Evolutionary conservation across 2,329 filamentous ascomycete genomes (phyloP).

Genomic region (Esteya vermicola): DNA sequence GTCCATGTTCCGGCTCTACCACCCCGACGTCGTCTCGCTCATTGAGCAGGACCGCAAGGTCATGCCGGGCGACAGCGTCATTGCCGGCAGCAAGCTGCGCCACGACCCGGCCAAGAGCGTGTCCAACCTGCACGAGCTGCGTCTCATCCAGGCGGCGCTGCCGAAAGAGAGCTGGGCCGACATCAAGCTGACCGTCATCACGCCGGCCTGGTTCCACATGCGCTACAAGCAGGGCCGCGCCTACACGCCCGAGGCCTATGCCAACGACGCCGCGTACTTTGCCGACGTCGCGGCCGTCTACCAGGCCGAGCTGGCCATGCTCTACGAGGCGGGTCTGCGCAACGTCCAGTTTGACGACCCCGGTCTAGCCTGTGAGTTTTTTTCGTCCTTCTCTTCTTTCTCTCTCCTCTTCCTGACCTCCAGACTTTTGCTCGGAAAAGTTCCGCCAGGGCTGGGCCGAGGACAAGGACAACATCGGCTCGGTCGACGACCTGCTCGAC

Average conservation of each 20-base stretch:
- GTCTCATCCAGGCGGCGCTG: slow-evolving; percentile 28
- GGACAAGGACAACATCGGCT: slow-evolving; percentile 52
- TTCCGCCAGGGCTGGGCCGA: slow-evolving; percentile 57
- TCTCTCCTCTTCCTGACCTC: background rate
- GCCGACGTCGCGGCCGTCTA: slow-evolving; percentile 51
- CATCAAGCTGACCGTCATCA: slow-evolving; percentile 41
- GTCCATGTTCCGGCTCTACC: slow-evolving; percentile 37
- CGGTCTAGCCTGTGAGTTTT: slow-evolving; percentile 46
- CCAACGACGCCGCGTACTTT: slow-evolving; percentile 47
- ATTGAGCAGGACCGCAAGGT: slow-evolving; percentile 38
- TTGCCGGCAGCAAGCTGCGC: slow-evolving; percentile 31
- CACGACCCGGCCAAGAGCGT: slow-evolving; percentile 26
- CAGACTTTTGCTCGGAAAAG: slow-evolving; percentile 60
- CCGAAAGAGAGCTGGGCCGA: slow-evolving; percentile 33
- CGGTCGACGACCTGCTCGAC: slow-evolving; percentile 56
- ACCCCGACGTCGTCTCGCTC: slow-evolving; percentile 38
- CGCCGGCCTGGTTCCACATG: slow-evolving; percentile 39
- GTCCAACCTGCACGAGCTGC: slow-evolving; percentile 36
- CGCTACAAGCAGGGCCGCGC: slow-evolving; percentile 39
- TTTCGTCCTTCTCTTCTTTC: background rate
- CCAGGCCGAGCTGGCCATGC: slow-evolving; percentile 43
- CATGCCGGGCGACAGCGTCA: slow-evolving; percentile 42
- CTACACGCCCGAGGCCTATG: slow-evolving; percentile 41
- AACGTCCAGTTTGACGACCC: slow-evolving; percentile 58
- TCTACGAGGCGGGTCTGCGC: slow-evolving; percentile 47